Evolutionary conservation across 2,329 filamentous ascomycete genomes (phyloP).

Genomic region (Pyrenophora graminea): DNA sequence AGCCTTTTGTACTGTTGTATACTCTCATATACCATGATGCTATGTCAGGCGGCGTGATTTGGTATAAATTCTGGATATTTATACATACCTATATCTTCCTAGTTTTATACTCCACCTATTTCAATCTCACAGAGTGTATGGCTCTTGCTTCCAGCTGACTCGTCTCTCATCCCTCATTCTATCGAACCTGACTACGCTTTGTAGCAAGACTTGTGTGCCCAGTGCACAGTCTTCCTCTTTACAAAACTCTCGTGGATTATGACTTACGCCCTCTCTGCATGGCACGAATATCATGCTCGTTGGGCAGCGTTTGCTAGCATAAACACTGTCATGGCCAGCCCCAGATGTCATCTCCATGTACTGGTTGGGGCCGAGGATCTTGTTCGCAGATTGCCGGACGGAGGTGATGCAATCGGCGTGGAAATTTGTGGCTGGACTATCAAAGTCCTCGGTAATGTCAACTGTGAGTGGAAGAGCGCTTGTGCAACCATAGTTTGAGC

Average conservation of each 20-base stretch:
- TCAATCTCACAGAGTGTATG: conserved; percentile 27
- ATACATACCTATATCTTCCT: neutral
- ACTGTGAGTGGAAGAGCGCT: conserved; percentile 59
- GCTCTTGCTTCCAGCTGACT: conserved; percentile 35
- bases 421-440: conserved; percentile 63
- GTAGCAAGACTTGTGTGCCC: conserved; percentile 55
- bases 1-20: too few species aligned
- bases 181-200: conserved; percentile 57
- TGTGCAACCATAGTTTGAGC: conserved; percentile 50
- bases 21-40: too few species aligned
- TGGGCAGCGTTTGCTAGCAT: conserved; percentile 50
- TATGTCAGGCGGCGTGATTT: too few species aligned
- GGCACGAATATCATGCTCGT: conserved; percentile 57
- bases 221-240: conserved; percentile 53
- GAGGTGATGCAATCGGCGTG: conserved; percentile 68
- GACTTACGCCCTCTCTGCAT: conserved; percentile 53
- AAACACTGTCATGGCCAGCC: conserved; percentile 65
- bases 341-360: conserved; percentile 64
- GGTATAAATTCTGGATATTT: too few species aligned
- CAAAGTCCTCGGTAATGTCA: conserved; percentile 65
- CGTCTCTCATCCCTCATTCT: conserved; percentile 46
- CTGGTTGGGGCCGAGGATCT: conserved; percentile 56
- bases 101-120: neutral
- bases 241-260: conserved; percentile 54
- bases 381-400: conserved; percentile 64